Conservation (phyloP, 371 early-diverging fungal genomes). For the Mucor indicus region DNA sequence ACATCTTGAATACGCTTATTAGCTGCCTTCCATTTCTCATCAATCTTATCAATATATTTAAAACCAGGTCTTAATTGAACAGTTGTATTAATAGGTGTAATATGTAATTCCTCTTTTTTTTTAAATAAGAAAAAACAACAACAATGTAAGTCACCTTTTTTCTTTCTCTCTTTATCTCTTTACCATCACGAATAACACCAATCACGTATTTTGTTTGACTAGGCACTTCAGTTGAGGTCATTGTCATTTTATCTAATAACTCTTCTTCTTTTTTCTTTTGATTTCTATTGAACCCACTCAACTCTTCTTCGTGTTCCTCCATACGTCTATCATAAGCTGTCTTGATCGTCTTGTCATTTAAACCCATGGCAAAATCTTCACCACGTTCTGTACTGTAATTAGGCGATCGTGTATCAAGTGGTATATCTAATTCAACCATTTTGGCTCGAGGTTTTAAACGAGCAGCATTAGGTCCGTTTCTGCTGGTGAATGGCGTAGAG, state of each 20-base stretch:
- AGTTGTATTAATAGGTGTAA: conserved; percentile 71
- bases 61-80: conserved; percentile 85
- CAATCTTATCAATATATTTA: conserved; percentile 85
- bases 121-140: too few species aligned
- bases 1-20: conserved; percentile 64
- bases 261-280: conserved; percentile 44
- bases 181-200: conserved; percentile 74
- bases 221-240: conserved; percentile 77
- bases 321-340: conserved; percentile 65
- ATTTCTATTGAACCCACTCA: conserved; percentile 16
- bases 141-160: background rate
- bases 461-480: conserved; percentile 56
- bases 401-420: conserved; percentile 64
- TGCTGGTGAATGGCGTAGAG: conserved; percentile 42
- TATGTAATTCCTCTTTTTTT: conserved; percentile 76
- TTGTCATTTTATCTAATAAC: conserved; percentile 72
- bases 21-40: conserved; percentile 77
- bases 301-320: conserved; percentile 50
- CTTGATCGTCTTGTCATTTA: conserved; percentile 67
- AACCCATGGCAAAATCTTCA: conserved; percentile 73
- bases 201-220: conserved; percentile 76
- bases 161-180: background rate
- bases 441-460: conserved; percentile 81
- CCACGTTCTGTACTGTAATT: conserved; percentile 79
- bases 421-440: conserved; percentile 85